Percentiles rank a stretch among this genome's conserved stretches.
Evolutionary conservation across 2,329 filamentous ascomycete genomes (phyloP).

Genomic region (Colletotrichum destructivum): DNA sequence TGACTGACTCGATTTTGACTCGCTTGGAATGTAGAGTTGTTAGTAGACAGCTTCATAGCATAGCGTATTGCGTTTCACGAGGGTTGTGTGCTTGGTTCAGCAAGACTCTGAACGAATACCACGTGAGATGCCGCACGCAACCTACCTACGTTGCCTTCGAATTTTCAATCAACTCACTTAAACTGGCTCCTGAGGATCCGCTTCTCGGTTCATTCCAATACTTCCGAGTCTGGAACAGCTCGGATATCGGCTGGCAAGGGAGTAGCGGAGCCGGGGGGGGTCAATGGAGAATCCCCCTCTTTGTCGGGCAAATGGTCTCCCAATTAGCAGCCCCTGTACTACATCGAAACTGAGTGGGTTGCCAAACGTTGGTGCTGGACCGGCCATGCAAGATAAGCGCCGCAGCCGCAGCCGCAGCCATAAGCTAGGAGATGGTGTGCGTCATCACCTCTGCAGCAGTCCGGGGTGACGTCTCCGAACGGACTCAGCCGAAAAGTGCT

Average conservation of each 20-base stretch:
- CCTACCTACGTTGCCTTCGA: too few species aligned
- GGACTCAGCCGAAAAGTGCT: neutral
- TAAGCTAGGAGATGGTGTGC: neutral
- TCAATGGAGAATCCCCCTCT: neutral
- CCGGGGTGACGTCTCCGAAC: neutral
- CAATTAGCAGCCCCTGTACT: neutral
- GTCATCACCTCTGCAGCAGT: neutral
- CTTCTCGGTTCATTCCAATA: too few species aligned
- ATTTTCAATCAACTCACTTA: neutral
- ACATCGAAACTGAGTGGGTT: too few species aligned
- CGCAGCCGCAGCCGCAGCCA: neutral
- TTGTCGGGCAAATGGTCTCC: too few species aligned
- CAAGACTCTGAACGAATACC: too few species aligned
- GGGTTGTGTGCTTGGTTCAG: too few species aligned
- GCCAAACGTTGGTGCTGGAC: neutral
- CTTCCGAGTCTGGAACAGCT: neutral
- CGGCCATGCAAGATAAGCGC: neutral
- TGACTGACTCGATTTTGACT: too few species aligned
- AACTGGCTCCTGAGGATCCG: too few species aligned
- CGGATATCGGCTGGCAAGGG: neutral
- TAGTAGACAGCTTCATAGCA: too few species aligned
- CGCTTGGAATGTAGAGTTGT: too few species aligned
- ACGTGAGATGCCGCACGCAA: too few species aligned
- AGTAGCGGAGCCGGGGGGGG: neutral
- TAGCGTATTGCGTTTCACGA: too few species aligned